A percentile compares a stretch with the other conserved stretches of the same genome.
Conservation (phyloP, 2,329 filamentous ascomycete genomes). For the Penicillium sp. region DNA sequence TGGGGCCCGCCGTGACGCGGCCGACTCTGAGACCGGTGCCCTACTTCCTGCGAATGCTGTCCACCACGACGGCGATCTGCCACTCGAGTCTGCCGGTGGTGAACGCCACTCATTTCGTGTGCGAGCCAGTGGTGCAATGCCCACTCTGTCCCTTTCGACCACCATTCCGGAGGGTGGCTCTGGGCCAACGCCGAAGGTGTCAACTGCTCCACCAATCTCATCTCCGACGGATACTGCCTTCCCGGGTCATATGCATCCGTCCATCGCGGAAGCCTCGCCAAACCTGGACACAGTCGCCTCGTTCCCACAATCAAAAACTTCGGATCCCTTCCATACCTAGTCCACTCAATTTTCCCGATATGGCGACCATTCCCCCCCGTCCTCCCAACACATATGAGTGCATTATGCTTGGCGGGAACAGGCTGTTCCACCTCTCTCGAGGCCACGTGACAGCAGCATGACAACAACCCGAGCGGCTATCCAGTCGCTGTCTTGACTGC, state of each 20-base stretch:
- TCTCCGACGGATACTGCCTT: conserved; percentile 24
- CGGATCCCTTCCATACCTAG: conserved; percentile 12
- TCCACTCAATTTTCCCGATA: background rate
- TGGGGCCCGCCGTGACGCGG: conserved; percentile 23
- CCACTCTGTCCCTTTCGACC: conserved; percentile 26
- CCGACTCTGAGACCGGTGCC: conserved; percentile 20
- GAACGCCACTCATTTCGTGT: conserved; percentile 29
- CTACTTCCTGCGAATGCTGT: conserved; percentile 12
- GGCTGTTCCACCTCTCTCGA: no score
- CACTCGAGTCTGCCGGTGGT: conserved; percentile 21
- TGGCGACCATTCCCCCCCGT: no score
- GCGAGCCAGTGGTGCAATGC: conserved; percentile 28
- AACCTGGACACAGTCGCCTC: conserved; percentile 21
- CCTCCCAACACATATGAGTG: no score
- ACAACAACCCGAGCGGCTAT: no score
- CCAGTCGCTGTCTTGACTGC: no score
- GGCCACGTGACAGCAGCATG: no score
- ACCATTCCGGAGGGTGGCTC: conserved; percentile 27
- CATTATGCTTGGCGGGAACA: no score
- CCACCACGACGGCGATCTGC: conserved; percentile 21
- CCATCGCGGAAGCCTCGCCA: conserved; percentile 22
- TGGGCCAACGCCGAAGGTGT: conserved; percentile 23
- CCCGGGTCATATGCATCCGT: conserved; percentile 7
- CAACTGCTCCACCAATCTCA: conserved; percentile 27
- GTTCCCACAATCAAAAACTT: conserved; percentile 12